phyloP scores from a whole-genome alignment of 495 filamentous ascomycete genomes.

The Daldinia decipiens region DNA sequence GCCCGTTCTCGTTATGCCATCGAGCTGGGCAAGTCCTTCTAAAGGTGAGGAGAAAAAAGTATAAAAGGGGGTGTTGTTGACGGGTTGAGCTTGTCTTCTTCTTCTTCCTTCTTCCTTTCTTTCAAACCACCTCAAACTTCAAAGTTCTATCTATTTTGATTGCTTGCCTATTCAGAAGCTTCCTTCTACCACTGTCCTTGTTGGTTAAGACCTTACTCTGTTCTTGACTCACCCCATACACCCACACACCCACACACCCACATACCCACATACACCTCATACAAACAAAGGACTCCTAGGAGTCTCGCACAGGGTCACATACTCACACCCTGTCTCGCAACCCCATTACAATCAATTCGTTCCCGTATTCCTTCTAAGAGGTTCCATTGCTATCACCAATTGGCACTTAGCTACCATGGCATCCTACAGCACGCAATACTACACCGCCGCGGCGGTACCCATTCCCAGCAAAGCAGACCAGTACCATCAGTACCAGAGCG shows the following conservation, averaged over 20 bases:
- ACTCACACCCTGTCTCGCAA: constrained; percentile 32
- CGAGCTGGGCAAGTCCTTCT: constrained; percentile 28
- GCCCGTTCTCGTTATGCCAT: constrained; percentile 51
- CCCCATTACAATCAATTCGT: constrained; percentile 12
- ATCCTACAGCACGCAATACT: constrained; percentile 65
- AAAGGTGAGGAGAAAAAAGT: constrained; percentile 33
- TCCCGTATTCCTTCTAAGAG: not conserved
- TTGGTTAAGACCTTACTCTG: constrained; percentile 35
- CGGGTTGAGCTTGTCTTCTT: constrained; percentile 42
- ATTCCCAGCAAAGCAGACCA: constrained; percentile 54
- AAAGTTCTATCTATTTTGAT: constrained; percentile 29
- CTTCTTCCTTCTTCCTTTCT: constrained; percentile 39
- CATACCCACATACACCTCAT: constrained; percentile 23
- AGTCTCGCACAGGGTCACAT: constrained; percentile 38
- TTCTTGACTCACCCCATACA: constrained; percentile 28
- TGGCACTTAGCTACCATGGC: constrained; percentile 58
- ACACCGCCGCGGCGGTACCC: constrained; percentile 47
- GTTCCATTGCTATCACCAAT: constrained; percentile 20
- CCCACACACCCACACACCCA: constrained; percentile 19
- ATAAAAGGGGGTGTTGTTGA: constrained; percentile 46
- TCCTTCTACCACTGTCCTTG: constrained; percentile 33
- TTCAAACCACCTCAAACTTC: constrained; percentile 32
- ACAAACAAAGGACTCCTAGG: constrained; percentile 36
- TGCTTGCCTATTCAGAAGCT: constrained; percentile 16
- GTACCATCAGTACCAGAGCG: constrained; percentile 63